Evolutionary conservation across 768 basidiomycete species (phyloP).

Genomic region (Mycena pura): DNA sequence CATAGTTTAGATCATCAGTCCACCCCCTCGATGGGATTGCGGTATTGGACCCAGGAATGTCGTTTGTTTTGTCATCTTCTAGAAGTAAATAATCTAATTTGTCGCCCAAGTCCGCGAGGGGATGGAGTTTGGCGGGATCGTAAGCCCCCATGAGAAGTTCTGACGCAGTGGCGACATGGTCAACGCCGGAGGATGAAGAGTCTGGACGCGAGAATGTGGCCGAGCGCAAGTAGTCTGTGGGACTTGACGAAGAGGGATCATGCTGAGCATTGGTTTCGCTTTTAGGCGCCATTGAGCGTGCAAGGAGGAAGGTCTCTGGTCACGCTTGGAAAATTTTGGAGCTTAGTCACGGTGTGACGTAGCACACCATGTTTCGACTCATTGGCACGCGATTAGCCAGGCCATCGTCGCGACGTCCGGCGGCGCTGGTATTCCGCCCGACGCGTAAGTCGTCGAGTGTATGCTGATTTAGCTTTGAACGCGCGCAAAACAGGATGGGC

Average conservation of each 20-base stretch:
- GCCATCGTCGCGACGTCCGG: slow-evolving; percentile 23
- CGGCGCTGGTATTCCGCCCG: slow-evolving; percentile 29
- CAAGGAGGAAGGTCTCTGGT: not conserved
- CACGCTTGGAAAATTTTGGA: too few species aligned
- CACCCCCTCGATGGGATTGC: slow-evolving; percentile 96
- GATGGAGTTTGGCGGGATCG: slow-evolving; percentile 93
- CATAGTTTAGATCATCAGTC: slow-evolving; percentile 99
- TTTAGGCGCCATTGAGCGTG: slow-evolving; percentile 8
- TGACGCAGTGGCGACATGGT: slow-evolving; percentile 76
- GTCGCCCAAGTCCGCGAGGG: slow-evolving; percentile 89
- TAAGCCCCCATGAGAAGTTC: slow-evolving; percentile 88
- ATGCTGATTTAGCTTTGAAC: slow-evolving; percentile 2
- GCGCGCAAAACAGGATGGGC: slow-evolving; percentile 66
- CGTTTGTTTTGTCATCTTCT: slow-evolving; percentile 94
- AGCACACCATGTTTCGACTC: slow-evolving; percentile 1
- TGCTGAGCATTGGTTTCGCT: slow-evolving; percentile 26
- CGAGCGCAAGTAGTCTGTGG: slow-evolving; percentile 52
- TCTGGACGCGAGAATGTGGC: slow-evolving; percentile 56
- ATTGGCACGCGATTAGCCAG: not conserved
- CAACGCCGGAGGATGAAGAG: slow-evolving; percentile 45
- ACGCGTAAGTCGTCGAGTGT: slow-evolving; percentile 37
- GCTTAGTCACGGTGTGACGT: too few species aligned
- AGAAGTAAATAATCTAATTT: slow-evolving; percentile 95
- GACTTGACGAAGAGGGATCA: slow-evolving; percentile 49
- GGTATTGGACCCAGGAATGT: slow-evolving; percentile 87